These are phyloP conservation scores for Phytophthora pistaciae DNA, from an alignment of 352 stramenopile species.

Conservation along the genomic window DNA sequence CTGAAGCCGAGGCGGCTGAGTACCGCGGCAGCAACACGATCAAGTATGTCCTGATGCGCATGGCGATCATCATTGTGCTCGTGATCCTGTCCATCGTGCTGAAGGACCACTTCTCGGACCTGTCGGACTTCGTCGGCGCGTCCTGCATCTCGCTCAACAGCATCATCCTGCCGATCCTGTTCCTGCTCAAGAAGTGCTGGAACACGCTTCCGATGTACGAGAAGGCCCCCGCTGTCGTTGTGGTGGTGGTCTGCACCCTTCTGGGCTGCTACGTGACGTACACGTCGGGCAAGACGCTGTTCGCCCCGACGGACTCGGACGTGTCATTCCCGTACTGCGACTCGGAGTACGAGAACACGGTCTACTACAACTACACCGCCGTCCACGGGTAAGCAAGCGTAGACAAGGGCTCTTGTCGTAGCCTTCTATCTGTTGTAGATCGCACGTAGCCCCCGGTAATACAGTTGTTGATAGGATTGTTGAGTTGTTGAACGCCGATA, in stretches of 20 bases:
- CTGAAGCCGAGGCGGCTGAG: slow-evolving; percentile 29
- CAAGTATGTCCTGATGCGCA: slow-evolving; percentile 49
- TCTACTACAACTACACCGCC: slow-evolving; percentile 38
- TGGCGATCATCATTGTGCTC: slow-evolving; percentile 41
- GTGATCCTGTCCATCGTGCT: slow-evolving; percentile 51
- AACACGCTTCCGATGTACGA: slow-evolving; percentile 23
- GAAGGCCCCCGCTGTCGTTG: slow-evolving; percentile 17
- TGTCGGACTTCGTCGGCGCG: slow-evolving; percentile 53
- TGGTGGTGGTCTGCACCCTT: slow-evolving; percentile 24
- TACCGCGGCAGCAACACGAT: slow-evolving; percentile 42
- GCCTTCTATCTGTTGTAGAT: slow-evolving; percentile 10
- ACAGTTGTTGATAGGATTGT: neutral
- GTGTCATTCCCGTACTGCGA: slow-evolving; percentile 30
- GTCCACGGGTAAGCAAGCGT: slow-evolving; percentile 19
- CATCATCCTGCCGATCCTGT: slow-evolving; percentile 43
- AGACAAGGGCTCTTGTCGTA: neutral
- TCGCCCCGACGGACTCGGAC: slow-evolving; percentile 25
- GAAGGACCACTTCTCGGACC: slow-evolving; percentile 50
- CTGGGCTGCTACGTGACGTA: slow-evolving; percentile 33
- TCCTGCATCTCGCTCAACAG: slow-evolving; percentile 55
- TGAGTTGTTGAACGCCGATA: neutral
- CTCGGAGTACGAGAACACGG: slow-evolving; percentile 28
- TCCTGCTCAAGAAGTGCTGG: slow-evolving; percentile 38
- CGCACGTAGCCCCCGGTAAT: too few relatives aligned
- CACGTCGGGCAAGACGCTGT: slow-evolving; percentile 31